Conservation (phyloP, 441 rosid genomes). For the Pelargonium myrrhifolium region DNA sequence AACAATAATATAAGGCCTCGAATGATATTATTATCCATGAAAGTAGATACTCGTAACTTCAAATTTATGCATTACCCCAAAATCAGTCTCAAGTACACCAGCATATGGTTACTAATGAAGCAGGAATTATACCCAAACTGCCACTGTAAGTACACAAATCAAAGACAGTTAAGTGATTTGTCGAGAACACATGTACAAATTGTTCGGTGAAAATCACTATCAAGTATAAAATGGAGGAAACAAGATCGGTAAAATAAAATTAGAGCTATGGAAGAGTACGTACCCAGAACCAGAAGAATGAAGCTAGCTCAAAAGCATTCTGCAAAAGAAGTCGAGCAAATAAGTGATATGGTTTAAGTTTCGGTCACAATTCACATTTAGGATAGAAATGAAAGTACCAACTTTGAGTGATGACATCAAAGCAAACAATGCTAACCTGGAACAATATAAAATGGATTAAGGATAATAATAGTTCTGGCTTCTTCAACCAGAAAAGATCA, state of each 20-base stretch:
- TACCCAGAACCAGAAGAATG: slow-evolving; percentile 91
- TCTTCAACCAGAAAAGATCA: slow-evolving; percentile 64
- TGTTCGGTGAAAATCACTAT: not conserved
- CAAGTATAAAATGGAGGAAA: not conserved
- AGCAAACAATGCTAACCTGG: slow-evolving; percentile 40
- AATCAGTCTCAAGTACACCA: slow-evolving; percentile 62
- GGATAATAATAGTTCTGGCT: slow-evolving; percentile 52
- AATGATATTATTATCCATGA: not conserved
- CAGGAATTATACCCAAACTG: slow-evolving; percentile 63
- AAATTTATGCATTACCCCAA: slow-evolving; percentile 48
- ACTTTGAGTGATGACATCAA: slow-evolving; percentile 1
- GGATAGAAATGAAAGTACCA: not conserved
- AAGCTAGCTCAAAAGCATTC: slow-evolving; percentile 71
- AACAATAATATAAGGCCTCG: not conserved
- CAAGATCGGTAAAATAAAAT: slow-evolving; percentile 3
- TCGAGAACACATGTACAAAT: not conserved
- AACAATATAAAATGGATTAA: slow-evolving; percentile 57
- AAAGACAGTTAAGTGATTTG: slow-evolving; percentile 12
- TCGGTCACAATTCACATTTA: not conserved
- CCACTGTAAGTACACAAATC: slow-evolving; percentile 40
- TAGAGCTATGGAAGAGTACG: not conserved
- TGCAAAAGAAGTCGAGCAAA: slow-evolving; percentile 22
- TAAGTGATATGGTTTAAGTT: not conserved
- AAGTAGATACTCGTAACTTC: slow-evolving; percentile 2
- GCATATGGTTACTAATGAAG: slow-evolving; percentile 46